Evolutionary conservation across 306 rosid species (phyloP).

Genomic region (Citrullus colocynthis): DNA sequence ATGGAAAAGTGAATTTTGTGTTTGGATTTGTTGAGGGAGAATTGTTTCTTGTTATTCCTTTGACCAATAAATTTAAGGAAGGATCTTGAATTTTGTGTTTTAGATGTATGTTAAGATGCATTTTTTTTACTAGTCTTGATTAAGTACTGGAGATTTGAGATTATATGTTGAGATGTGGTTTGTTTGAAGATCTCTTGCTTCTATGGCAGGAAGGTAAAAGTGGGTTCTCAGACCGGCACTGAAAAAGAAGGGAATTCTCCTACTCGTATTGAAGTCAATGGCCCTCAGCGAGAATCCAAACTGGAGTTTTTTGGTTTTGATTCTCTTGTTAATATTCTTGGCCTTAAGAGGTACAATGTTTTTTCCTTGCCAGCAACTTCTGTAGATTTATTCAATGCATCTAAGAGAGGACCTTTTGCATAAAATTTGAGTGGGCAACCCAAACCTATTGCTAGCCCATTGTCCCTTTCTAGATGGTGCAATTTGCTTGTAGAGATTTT

Average conservation of each 20-base stretch:
- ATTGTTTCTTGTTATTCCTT: background rate
- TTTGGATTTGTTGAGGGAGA: background rate
- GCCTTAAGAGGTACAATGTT: slow-evolving; percentile 70
- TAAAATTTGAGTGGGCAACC: background rate
- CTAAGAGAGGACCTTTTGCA: background rate
- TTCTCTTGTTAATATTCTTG: slow-evolving; percentile 98
- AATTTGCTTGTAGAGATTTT: background rate
- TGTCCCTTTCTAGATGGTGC: background rate
- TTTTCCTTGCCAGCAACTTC: background rate
- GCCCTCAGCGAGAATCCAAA: slow-evolving; percentile 72
- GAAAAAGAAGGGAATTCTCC: slow-evolving; percentile 32
- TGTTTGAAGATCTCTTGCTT: background rate
- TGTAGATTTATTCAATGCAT: background rate
- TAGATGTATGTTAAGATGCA: background rate
- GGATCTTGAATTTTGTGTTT: background rate
- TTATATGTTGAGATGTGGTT: background rate
- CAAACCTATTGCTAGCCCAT: background rate
- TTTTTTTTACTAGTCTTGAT: background rate
- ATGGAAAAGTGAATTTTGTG: background rate
- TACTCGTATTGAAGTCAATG: slow-evolving; percentile 32
- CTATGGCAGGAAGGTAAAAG: slow-evolving; percentile 52
- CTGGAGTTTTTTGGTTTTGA: slow-evolving; percentile 94
- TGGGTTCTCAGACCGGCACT: slow-evolving; percentile 23
- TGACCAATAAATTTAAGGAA: background rate
- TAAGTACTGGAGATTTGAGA: background rate